phyloP scores from a whole-genome alignment of 176 grass and related monocot genomes.

The Carex parvula region DNA sequence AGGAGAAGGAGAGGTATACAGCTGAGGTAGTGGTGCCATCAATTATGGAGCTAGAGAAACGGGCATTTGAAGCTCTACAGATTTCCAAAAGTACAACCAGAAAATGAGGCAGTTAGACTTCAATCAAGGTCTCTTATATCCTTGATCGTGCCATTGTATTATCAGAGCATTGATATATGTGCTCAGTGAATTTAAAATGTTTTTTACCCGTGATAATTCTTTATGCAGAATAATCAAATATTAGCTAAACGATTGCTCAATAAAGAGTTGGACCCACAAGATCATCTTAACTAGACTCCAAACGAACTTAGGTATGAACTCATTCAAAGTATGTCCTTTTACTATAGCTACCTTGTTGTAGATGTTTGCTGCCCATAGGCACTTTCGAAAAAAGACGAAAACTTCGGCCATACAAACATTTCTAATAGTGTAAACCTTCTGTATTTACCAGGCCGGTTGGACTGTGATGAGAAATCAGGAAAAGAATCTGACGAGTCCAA shows the following conservation, averaged over 20 bases:
- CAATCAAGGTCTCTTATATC: constrained; percentile 73
- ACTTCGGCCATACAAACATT: background rate
- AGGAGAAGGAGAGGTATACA: constrained; percentile 48
- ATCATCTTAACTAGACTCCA: constrained; percentile 76
- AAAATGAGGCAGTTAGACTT: constrained; percentile 92
- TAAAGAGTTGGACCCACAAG: constrained; percentile 73
- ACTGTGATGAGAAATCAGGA: constrained; percentile 60
- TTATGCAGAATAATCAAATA: constrained; percentile 59
- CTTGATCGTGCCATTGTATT: constrained; percentile 6
- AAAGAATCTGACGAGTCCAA: constrained; percentile 84
- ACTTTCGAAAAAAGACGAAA: background rate
- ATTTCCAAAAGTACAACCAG: constrained; percentile 91
- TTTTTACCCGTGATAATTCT: constrained; percentile 13
- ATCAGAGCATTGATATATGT: constrained; percentile 12
- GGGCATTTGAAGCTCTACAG: constrained; percentile 42
- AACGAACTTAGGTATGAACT: constrained; percentile 76
- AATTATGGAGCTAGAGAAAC: constrained; percentile 69
- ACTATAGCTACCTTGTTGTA: too few relatives aligned
- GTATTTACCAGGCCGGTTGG: constrained; percentile 60
- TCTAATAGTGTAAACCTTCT: background rate
- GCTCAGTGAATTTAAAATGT: constrained; percentile 18
- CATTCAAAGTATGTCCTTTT: background rate
- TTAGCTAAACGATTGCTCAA: constrained; percentile 67
- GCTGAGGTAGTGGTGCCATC: constrained; percentile 62
- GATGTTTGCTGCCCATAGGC: too few relatives aligned